Percentiles rank a stretch among this genome's conserved stretches.
Conservation (phyloP, 441 rosid species). For the Erysimum cheiri region DNA sequence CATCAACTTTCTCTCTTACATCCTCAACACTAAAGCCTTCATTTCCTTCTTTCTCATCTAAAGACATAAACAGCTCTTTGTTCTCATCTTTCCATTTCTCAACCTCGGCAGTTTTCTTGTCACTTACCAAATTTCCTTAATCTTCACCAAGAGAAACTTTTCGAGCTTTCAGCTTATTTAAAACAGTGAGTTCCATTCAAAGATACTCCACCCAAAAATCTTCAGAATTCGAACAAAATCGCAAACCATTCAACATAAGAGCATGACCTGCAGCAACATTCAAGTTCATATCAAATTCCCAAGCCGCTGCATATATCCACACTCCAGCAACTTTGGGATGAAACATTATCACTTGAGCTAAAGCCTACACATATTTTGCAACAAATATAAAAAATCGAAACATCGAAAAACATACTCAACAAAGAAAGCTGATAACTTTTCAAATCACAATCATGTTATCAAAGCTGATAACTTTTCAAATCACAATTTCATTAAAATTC, state of each 20-base stretch:
- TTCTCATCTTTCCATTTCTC: constrained; percentile 73
- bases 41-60: constrained; percentile 54
- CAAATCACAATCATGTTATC: background rate
- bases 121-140: constrained; percentile 60
- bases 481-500: background rate
- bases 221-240: constrained; percentile 75
- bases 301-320: constrained; percentile 97
- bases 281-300: constrained; percentile 90
- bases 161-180: constrained; percentile 83
- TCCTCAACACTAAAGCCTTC: constrained; percentile 54
- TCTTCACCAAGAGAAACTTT: constrained; percentile 85
- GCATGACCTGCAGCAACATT: constrained; percentile 87
- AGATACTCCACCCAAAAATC: constrained; percentile 95
- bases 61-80: constrained; percentile 64
- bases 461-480: too few species aligned
- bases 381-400: too few species aligned
- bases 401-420: background rate
- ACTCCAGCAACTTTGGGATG: constrained; percentile 88
- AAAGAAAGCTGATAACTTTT: background rate
- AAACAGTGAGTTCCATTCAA: constrained; percentile 86
- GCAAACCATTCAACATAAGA: constrained; percentile 86
- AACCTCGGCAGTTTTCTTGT: constrained; percentile 46
- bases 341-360: constrained; percentile 82
- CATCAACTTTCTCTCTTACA: constrained; percentile 52
- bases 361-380: constrained; percentile 50